Conservation (phyloP, 148 eudicot species). For the Nepenthes mirabilis region DNA sequence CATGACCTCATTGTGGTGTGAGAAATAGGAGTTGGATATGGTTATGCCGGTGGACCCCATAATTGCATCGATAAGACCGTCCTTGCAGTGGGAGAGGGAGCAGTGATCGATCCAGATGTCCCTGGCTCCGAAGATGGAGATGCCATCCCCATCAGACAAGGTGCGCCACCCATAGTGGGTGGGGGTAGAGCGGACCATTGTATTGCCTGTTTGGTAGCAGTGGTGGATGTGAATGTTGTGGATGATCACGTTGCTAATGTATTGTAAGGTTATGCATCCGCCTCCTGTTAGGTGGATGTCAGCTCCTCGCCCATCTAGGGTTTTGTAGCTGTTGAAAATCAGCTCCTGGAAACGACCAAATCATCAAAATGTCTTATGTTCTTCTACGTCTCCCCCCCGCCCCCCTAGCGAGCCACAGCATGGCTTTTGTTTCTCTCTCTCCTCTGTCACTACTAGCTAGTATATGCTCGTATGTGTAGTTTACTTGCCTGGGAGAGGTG, state of each 20-base stretch:
- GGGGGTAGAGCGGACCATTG: conserved; percentile 71
- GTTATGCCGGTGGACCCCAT: conserved; percentile 90
- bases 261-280: conserved; percentile 81
- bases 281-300: conserved; percentile 74
- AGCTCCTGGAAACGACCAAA: conserved; percentile 26
- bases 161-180: conserved; percentile 62
- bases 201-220: conserved; percentile 58
- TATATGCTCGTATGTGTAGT: too few relatives aligned
- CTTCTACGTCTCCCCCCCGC: too few relatives aligned
- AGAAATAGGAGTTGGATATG: conserved; percentile 66
- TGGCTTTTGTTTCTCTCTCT: too few relatives aligned
- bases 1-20: conserved; percentile 90
- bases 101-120: conserved; percentile 92
- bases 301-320: conserved; percentile 79
- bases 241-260: conserved; percentile 61
- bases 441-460: too few relatives aligned
- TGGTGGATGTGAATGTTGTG: conserved; percentile 77
- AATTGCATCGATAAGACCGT: conserved; percentile 67
- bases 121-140: conserved; percentile 64
- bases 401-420: too few relatives aligned
- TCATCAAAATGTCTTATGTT: too few relatives aligned
- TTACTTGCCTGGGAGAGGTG: conserved; percentile 35
- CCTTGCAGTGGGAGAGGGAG: conserved; percentile 65
- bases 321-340: conserved; percentile 75
- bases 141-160: conserved; percentile 76